Evolutionary conservation across 495 filamentous ascomycete genomes (phyloP).

Genomic region (Tuber calosporum): DNA sequence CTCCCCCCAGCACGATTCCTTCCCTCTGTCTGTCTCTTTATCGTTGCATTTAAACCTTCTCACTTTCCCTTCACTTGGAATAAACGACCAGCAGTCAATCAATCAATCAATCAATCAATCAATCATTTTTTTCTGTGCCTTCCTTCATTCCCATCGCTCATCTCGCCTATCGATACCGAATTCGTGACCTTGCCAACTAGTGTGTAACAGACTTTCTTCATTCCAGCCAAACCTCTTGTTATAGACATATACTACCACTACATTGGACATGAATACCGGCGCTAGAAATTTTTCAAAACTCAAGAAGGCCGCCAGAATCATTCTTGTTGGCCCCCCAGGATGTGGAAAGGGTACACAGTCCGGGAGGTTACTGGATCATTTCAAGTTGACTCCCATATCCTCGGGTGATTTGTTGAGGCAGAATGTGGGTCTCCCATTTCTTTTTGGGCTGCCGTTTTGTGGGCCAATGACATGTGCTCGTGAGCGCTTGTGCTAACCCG

Average conservation of each 20-base stretch:
- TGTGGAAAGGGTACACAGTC: slow-evolving; percentile 92
- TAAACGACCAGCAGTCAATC: not conserved
- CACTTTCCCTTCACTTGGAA: not conserved
- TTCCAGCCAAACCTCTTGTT: not conserved
- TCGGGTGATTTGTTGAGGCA: slow-evolving; percentile 86
- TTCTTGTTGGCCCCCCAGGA: slow-evolving; percentile 90
- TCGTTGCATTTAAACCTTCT: not conserved
- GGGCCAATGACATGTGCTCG: slow-evolving; percentile 8
- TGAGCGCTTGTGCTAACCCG: slow-evolving; percentile 12
- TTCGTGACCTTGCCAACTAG: not conserved
- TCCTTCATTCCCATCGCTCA: not conserved
- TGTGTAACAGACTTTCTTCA: not conserved
- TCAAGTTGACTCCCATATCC: slow-evolving; percentile 83
- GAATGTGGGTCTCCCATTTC: slow-evolving; percentile 53
- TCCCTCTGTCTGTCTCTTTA: not conserved
- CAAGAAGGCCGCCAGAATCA: slow-evolving; percentile 78
- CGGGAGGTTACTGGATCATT: slow-evolving; percentile 74
- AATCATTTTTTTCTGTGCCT: not conserved
- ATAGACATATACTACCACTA: not conserved
- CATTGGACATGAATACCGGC: not conserved
- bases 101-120: not conserved
- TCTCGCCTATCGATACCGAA: not conserved
- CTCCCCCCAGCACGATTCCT: not conserved
- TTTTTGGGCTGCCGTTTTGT: slow-evolving; percentile 10
- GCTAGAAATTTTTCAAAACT: slow-evolving; percentile 50